These are phyloP conservation scores for Trametes punicea DNA, from an alignment of 768 basidiomycete genomes.

Conservation along the genomic window DNA sequence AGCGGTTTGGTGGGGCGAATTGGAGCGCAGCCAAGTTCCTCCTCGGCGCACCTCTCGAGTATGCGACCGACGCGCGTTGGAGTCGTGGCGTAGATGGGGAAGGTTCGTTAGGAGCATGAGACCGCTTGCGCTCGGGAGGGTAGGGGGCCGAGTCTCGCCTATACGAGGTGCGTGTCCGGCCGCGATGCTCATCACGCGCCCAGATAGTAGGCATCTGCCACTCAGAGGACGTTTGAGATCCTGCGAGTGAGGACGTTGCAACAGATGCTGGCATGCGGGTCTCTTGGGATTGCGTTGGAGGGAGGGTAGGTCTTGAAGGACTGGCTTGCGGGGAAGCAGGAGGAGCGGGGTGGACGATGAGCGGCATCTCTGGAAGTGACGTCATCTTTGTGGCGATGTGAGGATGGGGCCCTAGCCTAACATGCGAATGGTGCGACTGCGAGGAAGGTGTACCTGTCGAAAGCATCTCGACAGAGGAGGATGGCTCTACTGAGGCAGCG, in stretches of 20 bases:
- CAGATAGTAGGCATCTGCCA: neutral
- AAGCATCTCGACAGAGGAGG: slow-evolving; percentile 18
- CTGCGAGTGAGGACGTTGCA: neutral
- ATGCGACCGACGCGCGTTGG: slow-evolving; percentile 3
- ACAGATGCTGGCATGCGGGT: neutral
- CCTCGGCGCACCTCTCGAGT: slow-evolving; percentile 10
- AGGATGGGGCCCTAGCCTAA: slow-evolving; percentile 16
- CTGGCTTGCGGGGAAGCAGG: neutral
- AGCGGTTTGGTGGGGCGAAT: slow-evolving; percentile 10
- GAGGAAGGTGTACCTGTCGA: slow-evolving; percentile 18
- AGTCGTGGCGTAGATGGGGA: neutral
- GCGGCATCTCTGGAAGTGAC: slow-evolving; percentile 1
- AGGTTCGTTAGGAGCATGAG: neutral
- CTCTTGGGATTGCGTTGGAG: neutral
- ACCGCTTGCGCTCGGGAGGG: neutral
- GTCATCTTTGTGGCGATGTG: slow-evolving; percentile 1
- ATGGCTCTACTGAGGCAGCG: slow-evolving; percentile 16
- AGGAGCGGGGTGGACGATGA: neutral
- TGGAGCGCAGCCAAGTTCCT: slow-evolving; percentile 2
- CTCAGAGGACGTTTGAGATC: neutral
- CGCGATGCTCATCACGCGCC: neutral
- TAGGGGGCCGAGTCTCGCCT: neutral
- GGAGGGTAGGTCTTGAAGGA: neutral
- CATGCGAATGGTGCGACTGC: slow-evolving; percentile 24
- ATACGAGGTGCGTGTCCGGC: slow-evolving; percentile 6